Base-by-base conservation (phyloP, 225 moss, liverwort and hornwort species). In the Physcomitrellopsis africana region DNA sequence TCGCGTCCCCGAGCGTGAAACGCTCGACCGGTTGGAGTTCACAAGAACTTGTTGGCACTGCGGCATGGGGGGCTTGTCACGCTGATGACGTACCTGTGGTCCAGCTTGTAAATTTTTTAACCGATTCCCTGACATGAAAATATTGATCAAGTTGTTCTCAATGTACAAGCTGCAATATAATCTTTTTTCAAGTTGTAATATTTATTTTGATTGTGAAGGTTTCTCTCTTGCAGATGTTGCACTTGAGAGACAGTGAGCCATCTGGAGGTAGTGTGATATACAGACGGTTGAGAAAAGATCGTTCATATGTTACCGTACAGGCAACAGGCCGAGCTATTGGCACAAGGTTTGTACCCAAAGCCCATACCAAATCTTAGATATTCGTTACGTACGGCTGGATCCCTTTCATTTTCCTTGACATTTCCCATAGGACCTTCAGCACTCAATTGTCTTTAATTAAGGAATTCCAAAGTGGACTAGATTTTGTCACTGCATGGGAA, bases 11-110 rank as follows among this genome's bases (percentile, higher is more conserved):
- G 27, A 88, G 88, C 69, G 76, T 70, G 20, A 88, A 82, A 65
- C 77, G 80, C 52, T 86, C 87, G 17, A 83, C 83, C 53, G 88
- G 90, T 22, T 90, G 90, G 90, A 83, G 72, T 58, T 75, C 88
- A 16, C 69, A 83, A 54, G 90, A 90, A 27, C 88, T 90, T 72
- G 74, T 86, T 51, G 90, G 90, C 51, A 81, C 80, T 66, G 66
- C 86, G 75, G 90, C 90, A 37, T 90, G 88, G 88, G 83, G 83
- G 68, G 69, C 79, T 44, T 90, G 90, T 73, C 90, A 90, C 70
- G 60, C 87, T 75, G 88, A 90, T 60, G 90, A 90, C 64, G 37
- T 85, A 10, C 77, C 61, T 3, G 27, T 74, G 7, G 79, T 90
- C 37, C 83, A 87, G 79, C 90, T 72, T 60, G 90, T 90, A 85